Evolutionary conservation across 1,139 yeast genomes (phyloP), one percentile per base, ranked within the genome.

Genomic region (Pichia sp.): DNA sequence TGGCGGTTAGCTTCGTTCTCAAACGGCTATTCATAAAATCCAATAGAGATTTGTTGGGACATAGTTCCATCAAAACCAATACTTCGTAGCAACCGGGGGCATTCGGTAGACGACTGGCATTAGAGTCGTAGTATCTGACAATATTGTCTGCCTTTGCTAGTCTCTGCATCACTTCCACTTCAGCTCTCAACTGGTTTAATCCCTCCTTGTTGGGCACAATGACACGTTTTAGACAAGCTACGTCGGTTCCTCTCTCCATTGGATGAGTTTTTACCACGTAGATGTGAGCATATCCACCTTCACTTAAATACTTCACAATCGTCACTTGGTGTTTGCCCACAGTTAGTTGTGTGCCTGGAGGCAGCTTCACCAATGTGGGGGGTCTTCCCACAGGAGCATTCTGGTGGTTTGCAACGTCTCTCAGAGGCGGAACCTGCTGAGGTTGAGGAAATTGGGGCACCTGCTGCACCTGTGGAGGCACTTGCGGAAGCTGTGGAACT

Each of bases 91-190:
- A 74, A 1, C 74, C 73, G 13, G 73, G 69, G 6, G 48, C 30
- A 13, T 63, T 65, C 9, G 54, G 48, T 54, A 83, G 70, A 55
- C 87, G 73, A 49, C 85, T 83, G 4, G 95, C 95, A 65, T 86
- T 87, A 1, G 91, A 84, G 63, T 86, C 95, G 56, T 78, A 83
- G 63, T 85, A 85, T 46, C 77, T 74, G 18, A 86, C 95, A 47
- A 85, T 80, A 62, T 77, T 75, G 51, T 77, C 70, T 44, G 80
- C 77, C 44, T 76, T 74, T 52, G 81, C 73, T 55, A 86, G 69
- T 43, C 80, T 70, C 65, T 85, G 88, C 95, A 86, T 86, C 3
- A 87, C 89, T 56, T 85, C 91, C 13, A 86, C 95, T 63, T 86
- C 95, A 48, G 83, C 85, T 44, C 95, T 69, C 51, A 85, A 69